Evolutionary conservation across 257 asterid genomes (phyloP).

Genomic region (Jacaranda copaia): DNA sequence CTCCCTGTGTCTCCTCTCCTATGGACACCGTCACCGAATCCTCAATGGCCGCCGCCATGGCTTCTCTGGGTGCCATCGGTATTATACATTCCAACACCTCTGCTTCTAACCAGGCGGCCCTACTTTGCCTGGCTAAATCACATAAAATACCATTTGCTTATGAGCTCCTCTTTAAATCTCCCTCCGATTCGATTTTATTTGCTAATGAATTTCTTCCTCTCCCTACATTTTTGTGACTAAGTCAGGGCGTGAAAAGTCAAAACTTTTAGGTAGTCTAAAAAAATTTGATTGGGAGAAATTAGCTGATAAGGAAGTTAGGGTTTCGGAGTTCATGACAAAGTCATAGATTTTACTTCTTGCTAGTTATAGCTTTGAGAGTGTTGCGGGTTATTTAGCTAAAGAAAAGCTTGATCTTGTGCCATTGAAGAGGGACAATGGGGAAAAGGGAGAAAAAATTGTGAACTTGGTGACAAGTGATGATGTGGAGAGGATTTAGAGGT

Average conservation of each 20-base stretch:
- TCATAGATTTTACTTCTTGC: constrained; percentile 58
- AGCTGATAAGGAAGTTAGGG: constrained; percentile 52
- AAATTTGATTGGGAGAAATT: constrained; percentile 69
- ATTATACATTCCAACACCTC: constrained; percentile 75
- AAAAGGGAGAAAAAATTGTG: constrained; percentile 51
- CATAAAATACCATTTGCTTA: constrained; percentile 67
- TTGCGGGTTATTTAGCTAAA: constrained; percentile 72
- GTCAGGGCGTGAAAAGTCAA: constrained; percentile 52
- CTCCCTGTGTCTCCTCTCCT: constrained; percentile 91
- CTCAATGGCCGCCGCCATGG: constrained; percentile 92
- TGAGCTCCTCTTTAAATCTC: constrained; percentile 55
- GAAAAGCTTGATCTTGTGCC: constrained; percentile 62
- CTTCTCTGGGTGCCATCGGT: constrained; percentile 81
- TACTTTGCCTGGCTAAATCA: constrained; percentile 73
- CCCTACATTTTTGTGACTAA: constrained; percentile 74
- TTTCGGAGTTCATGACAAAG: constrained; percentile 64
- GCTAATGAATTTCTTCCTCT: constrained; percentile 59
- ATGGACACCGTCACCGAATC: constrained; percentile 96
- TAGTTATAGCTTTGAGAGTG: constrained; percentile 65
- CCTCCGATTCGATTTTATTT: constrained; percentile 61
- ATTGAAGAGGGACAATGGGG: constrained; percentile 50
- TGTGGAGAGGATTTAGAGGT: constrained; percentile 60
- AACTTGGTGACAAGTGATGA: constrained; percentile 62
- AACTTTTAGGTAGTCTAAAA: constrained; percentile 59
- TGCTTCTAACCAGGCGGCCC: constrained; percentile 58